Base-by-base conservation (phyloP, 176 grass and related monocot species). In the Dendrocalamus sinicus region DNA sequence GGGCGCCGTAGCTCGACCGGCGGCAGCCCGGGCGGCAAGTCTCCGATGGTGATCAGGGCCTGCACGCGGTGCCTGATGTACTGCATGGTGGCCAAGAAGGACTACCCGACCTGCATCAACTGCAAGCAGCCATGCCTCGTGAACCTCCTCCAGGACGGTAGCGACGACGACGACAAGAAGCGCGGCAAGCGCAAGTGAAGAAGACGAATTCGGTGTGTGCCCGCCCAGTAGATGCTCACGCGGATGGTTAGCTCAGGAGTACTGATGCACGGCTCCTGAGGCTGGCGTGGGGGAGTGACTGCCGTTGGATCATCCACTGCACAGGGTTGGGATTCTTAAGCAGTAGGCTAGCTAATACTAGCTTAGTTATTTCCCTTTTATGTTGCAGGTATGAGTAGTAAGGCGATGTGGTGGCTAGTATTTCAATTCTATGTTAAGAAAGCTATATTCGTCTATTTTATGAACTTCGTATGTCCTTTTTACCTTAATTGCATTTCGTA, bases 11-110 rank as follows among this genome's bases (percentile, higher is more conserved):
- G 59, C 59, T 62, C 59, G 59, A 26, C n/a, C 59, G n/a, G 59
- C 59, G 91, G 78, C 81, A 81, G 81, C 71, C 46, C 81, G 3
- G 85, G 52, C 22, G 46, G 76, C 61, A 48, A 23, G 70, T 80
- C 86, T 53, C 58, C 89, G 14, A 91, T 93, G 89, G 79, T 91
- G 68, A 90, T 93, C 54, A 89, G 89, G 1, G 92, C 82, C 0
- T 93, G 92, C 89, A 84, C 83, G 43, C 86, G 86, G 12, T 93
- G 92, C 86, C 89, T 93, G 41, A 86, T 93, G 74, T 93, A 93
- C 78, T 88, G 89, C 86, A 91, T 93, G 92, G 86, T 93, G 52
- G 75, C 83, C 39, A 79, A 86, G 79, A 81, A 80, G 89, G 88
- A 93, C 24, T 91, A 87, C 46, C 92, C 88, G 5, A 86, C 76